A percentile compares a stretch with the other conserved stretches of the same genome.
phyloP scores from a whole-genome alignment of 2,329 filamentous ascomycete species.

The Botrytis pseudocinerea region DNA sequence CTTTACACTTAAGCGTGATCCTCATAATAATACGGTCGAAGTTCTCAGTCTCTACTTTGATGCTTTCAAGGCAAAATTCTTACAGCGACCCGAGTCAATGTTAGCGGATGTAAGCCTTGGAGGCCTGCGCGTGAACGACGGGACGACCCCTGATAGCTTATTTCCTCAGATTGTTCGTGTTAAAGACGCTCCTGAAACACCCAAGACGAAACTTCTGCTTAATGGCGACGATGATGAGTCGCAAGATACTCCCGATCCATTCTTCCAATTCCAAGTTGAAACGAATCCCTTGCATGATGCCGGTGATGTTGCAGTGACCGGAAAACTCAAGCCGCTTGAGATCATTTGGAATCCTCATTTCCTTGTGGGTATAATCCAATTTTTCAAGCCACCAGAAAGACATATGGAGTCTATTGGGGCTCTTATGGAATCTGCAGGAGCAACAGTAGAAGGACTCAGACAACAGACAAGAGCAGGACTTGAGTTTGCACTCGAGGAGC shows the following conservation, averaged over 20 bases:
- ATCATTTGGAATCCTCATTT: constrained; percentile 97
- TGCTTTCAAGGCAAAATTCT: constrained; percentile 83
- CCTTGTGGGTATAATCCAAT: constrained; percentile 84
- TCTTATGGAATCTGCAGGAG: constrained; percentile 91
- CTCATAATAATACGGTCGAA: constrained; percentile 74
- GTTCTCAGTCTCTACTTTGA: constrained; percentile 93
- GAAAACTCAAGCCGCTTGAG: constrained; percentile 92
- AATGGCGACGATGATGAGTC: constrained; percentile 44
- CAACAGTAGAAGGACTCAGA: constrained; percentile 89
- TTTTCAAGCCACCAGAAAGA: constrained; percentile 92
- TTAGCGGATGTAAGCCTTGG: constrained; percentile 87
- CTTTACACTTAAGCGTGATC: constrained; percentile 87
- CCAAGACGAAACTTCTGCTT: constrained; percentile 43
- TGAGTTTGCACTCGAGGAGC: constrained; percentile 94
- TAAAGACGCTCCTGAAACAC: constrained; percentile 72
- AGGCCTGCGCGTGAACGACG: constrained; percentile 91
- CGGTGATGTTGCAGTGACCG: constrained; percentile 84
- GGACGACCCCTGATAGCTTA: constrained; percentile 85
- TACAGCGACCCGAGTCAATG: constrained; percentile 89
- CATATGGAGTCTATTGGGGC: constrained; percentile 99
- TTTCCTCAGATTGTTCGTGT: constrained; percentile 95
- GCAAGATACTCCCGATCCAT: constrained; percentile 62
- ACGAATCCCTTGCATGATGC: constrained; percentile 92
- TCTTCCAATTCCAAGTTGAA: constrained; percentile 92
- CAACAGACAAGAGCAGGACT: constrained; percentile 95